phyloP scores from a whole-genome alignment of 1,284 basidiomycete genomes.

The Cystobasidiaceae sp. region DNA sequence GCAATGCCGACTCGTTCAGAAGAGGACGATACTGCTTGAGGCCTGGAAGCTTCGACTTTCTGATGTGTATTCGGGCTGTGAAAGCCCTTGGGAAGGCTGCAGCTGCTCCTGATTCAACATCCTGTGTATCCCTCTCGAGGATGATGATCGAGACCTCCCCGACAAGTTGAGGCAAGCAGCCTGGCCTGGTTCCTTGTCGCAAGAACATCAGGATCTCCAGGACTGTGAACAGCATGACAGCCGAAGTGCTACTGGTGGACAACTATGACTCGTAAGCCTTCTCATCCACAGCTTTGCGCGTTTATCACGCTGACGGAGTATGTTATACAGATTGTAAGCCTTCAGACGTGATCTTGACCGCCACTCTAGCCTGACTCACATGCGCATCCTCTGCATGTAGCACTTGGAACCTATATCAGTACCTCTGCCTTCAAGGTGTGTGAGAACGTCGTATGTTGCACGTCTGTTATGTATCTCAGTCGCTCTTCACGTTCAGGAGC shows the following conservation, averaged over 20 bases:
- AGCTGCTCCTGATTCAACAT: no score
- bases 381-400: neutral
- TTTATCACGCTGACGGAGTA: neutral
- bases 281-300: no score
- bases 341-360: conserved; percentile 63
- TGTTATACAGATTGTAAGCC: conserved; percentile 22
- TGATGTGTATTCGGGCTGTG: no score
- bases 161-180: no score
- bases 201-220: no score
- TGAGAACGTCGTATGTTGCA: neutral
- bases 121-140: no score
- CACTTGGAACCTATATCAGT: conserved; percentile 66
- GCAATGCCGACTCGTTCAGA: no score
- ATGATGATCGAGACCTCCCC: no score
- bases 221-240: neutral
- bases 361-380: neutral
- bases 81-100: no score
- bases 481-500: neutral
- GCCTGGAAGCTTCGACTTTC: no score
- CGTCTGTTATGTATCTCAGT: neutral
- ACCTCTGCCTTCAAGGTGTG: conserved; percentile 69
- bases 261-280: conserved; percentile 77
- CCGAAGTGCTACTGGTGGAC: conserved; percentile 66
- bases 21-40: no score
- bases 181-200: no score